Percentiles rank a stretch among this genome's conserved stretches.
Evolutionary conservation across 495 filamentous ascomycete genomes (phyloP).

Genomic region (Annulohypoxylon bovei): DNA sequence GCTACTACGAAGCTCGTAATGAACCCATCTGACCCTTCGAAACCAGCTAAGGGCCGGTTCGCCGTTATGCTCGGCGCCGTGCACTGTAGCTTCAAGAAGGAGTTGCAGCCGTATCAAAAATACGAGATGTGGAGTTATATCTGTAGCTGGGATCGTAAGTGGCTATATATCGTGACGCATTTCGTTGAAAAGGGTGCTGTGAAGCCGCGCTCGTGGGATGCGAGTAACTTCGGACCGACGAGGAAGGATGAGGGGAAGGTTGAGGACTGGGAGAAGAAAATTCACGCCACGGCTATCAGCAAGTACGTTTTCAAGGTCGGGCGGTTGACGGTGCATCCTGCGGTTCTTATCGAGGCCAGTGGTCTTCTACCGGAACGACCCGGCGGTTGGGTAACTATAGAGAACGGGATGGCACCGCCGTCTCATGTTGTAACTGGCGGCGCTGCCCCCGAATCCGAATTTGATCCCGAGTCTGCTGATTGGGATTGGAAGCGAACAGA

Average conservation of each 20-base stretch:
- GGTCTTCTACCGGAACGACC: conserved; percentile 72
- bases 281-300: conserved; percentile 63
- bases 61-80: conserved; percentile 75
- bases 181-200: conserved; percentile 64
- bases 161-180: conserved; percentile 61
- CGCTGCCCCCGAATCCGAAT: conserved; percentile 29
- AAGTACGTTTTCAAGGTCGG: conserved; percentile 76
- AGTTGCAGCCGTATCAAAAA: conserved; percentile 72
- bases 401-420: conserved; percentile 47
- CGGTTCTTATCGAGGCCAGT: conserved; percentile 73
- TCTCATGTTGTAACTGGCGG: conserved; percentile 31
- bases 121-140: conserved; percentile 80
- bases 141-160: conserved; percentile 73
- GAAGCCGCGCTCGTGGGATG: conserved; percentile 55
- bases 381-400: conserved; percentile 57
- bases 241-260: conserved; percentile 41
- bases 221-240: conserved; percentile 47
- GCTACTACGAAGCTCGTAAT: conserved; percentile 52
- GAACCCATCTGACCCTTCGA: conserved; percentile 49
- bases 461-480: conserved; percentile 37
- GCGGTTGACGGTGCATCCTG: conserved; percentile 83
- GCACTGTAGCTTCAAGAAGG: conserved; percentile 70
- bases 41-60: conserved; percentile 52
- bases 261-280: conserved; percentile 49
- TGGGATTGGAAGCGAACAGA: conserved; percentile 64